These are phyloP conservation scores for Sphagnurus paluster DNA, from an alignment of 1,284 basidiomycete genomes.

Conservation along the genomic window DNA sequence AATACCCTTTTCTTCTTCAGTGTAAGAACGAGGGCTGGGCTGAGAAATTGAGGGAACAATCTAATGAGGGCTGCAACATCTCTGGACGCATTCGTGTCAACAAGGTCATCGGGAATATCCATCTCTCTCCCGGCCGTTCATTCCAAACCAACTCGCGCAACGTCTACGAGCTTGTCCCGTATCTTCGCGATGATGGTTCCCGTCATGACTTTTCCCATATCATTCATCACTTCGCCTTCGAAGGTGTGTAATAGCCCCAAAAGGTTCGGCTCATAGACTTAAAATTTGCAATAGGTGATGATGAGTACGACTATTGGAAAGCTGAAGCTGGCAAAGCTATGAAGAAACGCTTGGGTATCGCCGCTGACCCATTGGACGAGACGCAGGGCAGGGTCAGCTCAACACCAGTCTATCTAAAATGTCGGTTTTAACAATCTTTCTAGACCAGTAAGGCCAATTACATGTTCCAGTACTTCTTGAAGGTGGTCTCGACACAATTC, in stretches of 20 bases:
- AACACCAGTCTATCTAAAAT: conserved; percentile 9
- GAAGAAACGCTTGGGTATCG: conserved; percentile 77
- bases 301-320: conserved; percentile 72
- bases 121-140: conserved; percentile 87
- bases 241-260: conserved; percentile 37
- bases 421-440: no score
- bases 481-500: conserved; percentile 94
- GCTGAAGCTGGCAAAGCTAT: conserved; percentile 62
- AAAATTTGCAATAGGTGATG: conserved; percentile 48
- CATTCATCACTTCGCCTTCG: conserved; percentile 83
- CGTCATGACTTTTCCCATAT: conserved; percentile 94
- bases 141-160: conserved; percentile 88
- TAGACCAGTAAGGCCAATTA: conserved; percentile 73
- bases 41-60: conserved; percentile 90
- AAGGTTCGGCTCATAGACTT: background rate
- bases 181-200: conserved; percentile 84
- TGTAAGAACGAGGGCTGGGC: conserved; percentile 95
- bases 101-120: conserved; percentile 94
- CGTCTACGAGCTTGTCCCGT: conserved; percentile 94
- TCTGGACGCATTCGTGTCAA: conserved; percentile 92
- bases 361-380: conserved; percentile 80
- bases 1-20: conserved; percentile 39
- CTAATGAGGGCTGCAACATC: conserved; percentile 93
- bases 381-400: conserved; percentile 58
- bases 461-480: conserved; percentile 98